Conservation (phyloP, 164 flowering plant species). For the Annona squamosa region DNA sequence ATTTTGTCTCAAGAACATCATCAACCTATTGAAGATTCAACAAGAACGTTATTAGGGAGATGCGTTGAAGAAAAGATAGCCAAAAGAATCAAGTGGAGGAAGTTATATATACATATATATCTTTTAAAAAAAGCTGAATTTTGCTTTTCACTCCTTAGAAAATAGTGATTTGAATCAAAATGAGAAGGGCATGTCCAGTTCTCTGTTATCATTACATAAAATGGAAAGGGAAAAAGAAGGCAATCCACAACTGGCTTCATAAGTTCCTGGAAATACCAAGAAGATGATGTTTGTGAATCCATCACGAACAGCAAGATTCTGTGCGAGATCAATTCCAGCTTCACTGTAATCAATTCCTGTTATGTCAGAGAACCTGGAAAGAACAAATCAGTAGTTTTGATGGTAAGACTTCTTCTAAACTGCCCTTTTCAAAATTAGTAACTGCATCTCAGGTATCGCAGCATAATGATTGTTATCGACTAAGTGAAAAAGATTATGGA, state of each 20-base stretch:
- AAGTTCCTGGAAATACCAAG: constrained; percentile 38
- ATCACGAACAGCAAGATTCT: constrained; percentile 76
- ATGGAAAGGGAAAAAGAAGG: neutral
- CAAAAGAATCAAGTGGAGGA: neutral
- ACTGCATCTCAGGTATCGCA: neutral
- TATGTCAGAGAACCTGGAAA: constrained; percentile 74
- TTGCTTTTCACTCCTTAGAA: neutral
- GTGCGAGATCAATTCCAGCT: constrained; percentile 87
- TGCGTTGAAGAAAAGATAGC: neutral
- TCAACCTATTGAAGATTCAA: constrained; percentile 51
- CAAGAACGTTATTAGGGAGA: neutral
- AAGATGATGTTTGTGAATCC: constrained; percentile 67
- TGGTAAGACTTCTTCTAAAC: too few relatives aligned
- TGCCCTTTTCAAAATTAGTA: too few relatives aligned
- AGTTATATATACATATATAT: too few relatives aligned
- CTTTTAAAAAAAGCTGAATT: too few relatives aligned
- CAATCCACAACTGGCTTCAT: neutral
- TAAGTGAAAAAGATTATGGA: too few relatives aligned
- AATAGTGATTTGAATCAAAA: neutral
- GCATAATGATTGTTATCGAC: too few relatives aligned
- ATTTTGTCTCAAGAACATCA: constrained; percentile 87
- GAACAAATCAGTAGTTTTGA: constrained; percentile 3
- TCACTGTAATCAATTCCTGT: constrained; percentile 92
- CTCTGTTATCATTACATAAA: neutral
- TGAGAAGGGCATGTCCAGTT: neutral